Evolutionary conservation across 345 rosid species (phyloP), one percentile per base, ranked within the genome.

Genomic region (Eucalyptus albens): DNA sequence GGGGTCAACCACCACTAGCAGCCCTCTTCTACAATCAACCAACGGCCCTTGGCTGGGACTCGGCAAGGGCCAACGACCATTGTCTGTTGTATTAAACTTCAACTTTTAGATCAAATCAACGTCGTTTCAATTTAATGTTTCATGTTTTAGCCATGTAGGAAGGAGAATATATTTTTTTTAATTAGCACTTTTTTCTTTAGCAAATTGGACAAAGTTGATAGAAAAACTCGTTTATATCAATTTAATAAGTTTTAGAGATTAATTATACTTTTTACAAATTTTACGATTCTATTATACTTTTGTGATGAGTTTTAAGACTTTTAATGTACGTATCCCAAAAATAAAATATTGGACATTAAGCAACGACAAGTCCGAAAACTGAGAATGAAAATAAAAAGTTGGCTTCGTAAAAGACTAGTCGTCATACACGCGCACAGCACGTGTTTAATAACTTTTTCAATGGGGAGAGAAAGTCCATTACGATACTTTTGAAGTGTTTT

Each of bases 1-100:
- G 50, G 5, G 50, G 50, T 4, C 50, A 45, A 45, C 47, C 47
- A 45, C 1, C 47, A 45, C 47, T 45, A 11, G 3, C 6, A 3
- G 1, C 53, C 1, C 7, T 15, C n/a, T n/a, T n/a, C n/a, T n/a
- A n/a, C n/a, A n/a, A n/a, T n/a, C n/a, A n/a, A n/a, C n/a, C n/a
- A n/a, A n/a, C n/a, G n/a, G 1, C 53, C 1, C 7, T 15, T 50
- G 53, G 53, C 21, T 16, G 0, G 53, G 53, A 50, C 8, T 50
- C 1, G 4, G 19, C 0, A 0, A 51, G 55, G 4, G 21, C 21
- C 8, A 51, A 51, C 0, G 8, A 1, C 8, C 55, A 8, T 51
- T 51, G 55, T 16, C 9, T 51, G 4, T 51, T 51, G 55, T 51
- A 51, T 51, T 51, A 16, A 51, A 51, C 1, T 6, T 51, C 55